Base-by-base conservation (phyloP, 148 eudicot species). In the Hydrangea macrophylla region DNA sequence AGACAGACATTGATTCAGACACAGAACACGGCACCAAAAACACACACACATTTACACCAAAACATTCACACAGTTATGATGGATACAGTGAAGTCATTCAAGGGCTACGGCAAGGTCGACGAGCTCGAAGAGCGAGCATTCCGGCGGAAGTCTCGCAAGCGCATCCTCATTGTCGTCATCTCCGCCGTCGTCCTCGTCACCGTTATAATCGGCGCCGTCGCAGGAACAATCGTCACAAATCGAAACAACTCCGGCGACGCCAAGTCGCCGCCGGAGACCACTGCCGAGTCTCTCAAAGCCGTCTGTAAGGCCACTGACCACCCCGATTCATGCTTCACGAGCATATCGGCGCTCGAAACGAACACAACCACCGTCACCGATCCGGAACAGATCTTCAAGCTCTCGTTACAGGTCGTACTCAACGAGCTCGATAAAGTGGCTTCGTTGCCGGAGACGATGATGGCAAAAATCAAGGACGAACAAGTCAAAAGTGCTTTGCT, bases 31-130 rank as follows among this genome's bases (percentile, higher is more conserved):
- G n/a, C n/a, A n/a, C n/a, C n/a, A n/a, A n/a, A 12, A 42, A n/a
- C n/a, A 15, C 18, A 42, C 44, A 39, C 44, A 39, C 44, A 39
- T 9, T 39, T 6, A 3, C 11, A 39, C 17, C 2, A n/a, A n/a
- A n/a, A n/a, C 15, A 23, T 53, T 18, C n/a, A n/a, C n/a, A 36
- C 2, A 17, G 18, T 9, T 18, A 11, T 39, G 36, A 88, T 88
- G 94, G 94, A 88, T 22, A 71, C 90, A 2, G 73, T 88, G 50
- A 80, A 86, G 13, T 88, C 94, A 67, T 84, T 88, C 82, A 88
- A 84, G 44, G 94, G 90, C 60, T 88, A 88, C 55, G 90, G 90
- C 74, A 88, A 85, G 31, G 90, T 88, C 0, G 94, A 88, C 70
- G 73, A 55, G n/a, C 55, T 30, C 8, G 90, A 88, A 26, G 82